These are phyloP conservation scores for Salvia hispanica DNA, from an alignment of 257 asterid genomes.

Conservation along the genomic window DNA sequence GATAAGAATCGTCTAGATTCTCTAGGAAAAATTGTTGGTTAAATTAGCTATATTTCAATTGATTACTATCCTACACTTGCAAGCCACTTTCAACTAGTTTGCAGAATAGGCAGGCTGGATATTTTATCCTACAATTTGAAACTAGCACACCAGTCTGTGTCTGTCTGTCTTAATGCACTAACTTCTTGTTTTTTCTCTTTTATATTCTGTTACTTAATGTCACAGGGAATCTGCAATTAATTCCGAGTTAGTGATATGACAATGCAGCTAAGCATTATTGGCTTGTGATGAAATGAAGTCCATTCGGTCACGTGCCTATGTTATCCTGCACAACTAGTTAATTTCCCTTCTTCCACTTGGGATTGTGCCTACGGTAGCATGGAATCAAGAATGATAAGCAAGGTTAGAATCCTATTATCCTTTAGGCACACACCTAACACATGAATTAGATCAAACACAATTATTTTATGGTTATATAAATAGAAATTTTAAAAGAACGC, in stretches of 20 bases:
- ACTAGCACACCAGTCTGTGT: slow-evolving; percentile 29
- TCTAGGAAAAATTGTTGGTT: not conserved
- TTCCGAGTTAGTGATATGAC: slow-evolving; percentile 36
- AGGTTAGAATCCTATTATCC: not conserved
- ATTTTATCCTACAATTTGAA: slow-evolving; percentile 29
- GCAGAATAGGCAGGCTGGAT: slow-evolving; percentile 20
- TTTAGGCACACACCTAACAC: not conserved
- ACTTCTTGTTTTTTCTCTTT: not conserved
- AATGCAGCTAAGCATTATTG: slow-evolving; percentile 42
- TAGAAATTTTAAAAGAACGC: too few species aligned
- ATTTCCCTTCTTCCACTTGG: slow-evolving; percentile 32
- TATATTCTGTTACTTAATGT: slow-evolving; percentile 21
- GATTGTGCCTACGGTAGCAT: slow-evolving; percentile 24
- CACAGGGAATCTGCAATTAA: slow-evolving; percentile 47
- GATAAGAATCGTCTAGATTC: slow-evolving; percentile 12
- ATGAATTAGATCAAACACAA: not conserved
- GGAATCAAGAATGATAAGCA: slow-evolving; percentile 22
- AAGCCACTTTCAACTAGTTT: slow-evolving; percentile 21
- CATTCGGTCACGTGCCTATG: slow-evolving; percentile 48
- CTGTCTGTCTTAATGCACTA: slow-evolving; percentile 27
- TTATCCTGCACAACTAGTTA: slow-evolving; percentile 29
- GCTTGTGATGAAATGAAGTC: slow-evolving; percentile 36
- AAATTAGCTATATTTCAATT: not conserved
- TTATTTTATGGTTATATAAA: not conserved
- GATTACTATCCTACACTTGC: slow-evolving; percentile 7